Percentiles rank a stretch among this genome's conserved stretches.
Conservation (phyloP, 345 rosid species). For the Eucalyptus regnans region DNA sequence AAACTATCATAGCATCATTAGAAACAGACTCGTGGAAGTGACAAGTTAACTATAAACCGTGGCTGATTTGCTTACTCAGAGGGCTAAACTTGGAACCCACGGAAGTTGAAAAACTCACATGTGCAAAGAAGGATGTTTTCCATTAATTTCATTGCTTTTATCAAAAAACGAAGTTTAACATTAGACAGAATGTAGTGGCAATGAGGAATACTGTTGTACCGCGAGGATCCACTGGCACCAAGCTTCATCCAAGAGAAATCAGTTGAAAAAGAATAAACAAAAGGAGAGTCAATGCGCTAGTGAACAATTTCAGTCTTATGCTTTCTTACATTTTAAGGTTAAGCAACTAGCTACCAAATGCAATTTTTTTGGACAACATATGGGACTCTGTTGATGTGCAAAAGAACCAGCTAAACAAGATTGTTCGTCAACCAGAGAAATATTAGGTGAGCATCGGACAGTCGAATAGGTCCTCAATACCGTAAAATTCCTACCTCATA, state of each 20-base stretch:
- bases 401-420: background rate
- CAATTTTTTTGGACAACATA: background rate
- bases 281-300: background rate
- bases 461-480: background rate
- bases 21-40: background rate
- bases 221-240: background rate
- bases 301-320: background rate
- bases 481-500: constrained; percentile 48
- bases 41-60: background rate
- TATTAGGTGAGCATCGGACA: background rate
- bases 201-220: background rate
- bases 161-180: background rate
- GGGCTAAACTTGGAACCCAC: background rate
- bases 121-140: background rate
- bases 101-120: background rate
- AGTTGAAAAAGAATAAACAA: background rate
- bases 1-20: background rate
- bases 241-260: background rate
- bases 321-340: background rate
- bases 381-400: background rate
- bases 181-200: background rate
- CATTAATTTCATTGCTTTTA: background rate
- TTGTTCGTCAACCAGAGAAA: background rate
- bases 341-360: background rate
- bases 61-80: background rate